A percentile compares a stretch with the other conserved stretches of the same genome.
Evolutionary conservation across 192 early-diverging fungal species (phyloP).

Genomic region (Backusella luteola): DNA sequence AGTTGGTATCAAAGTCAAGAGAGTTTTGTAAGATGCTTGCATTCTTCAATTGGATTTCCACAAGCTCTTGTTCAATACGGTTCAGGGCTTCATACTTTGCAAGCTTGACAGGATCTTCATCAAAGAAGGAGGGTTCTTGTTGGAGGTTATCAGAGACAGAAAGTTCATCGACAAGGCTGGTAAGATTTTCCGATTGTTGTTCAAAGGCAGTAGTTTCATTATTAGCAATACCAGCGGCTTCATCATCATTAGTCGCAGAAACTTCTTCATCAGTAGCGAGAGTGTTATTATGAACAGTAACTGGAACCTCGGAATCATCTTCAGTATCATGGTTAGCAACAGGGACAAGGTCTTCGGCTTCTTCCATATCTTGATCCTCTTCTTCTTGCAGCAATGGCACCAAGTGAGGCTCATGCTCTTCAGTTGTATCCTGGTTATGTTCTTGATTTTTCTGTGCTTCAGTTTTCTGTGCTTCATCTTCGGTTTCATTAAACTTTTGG

Average conservation of each 20-base stretch:
- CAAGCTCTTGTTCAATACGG: slow-evolving; percentile 8
- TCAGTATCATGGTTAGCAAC: not conserved
- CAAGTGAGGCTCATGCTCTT: not conserved
- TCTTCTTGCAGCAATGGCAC: not conserved
- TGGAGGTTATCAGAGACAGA: not conserved
- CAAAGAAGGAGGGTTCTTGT: not conserved
- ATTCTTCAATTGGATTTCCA: slow-evolving; percentile 2
- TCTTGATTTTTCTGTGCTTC: not conserved
- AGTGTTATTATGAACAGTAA: not conserved
- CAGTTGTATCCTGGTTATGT: not conserved
- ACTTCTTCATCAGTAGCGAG: not conserved
- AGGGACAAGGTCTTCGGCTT: not conserved
- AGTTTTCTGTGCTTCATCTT: not conserved
- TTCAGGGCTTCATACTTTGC: slow-evolving; percentile 11
- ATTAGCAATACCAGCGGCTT: not conserved
- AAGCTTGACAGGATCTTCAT: slow-evolving; percentile 4
- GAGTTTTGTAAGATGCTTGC: not conserved
- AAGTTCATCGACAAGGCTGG: not conserved
- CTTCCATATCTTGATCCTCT: slow-evolving; percentile 6
- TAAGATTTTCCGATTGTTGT: not conserved
- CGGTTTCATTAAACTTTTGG: not conserved
- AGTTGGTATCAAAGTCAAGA: slow-evolving; percentile 6
- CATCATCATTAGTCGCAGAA: not conserved
- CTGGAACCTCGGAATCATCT: not conserved
- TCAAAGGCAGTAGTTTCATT: not conserved